Evolutionary conservation across 139 green algal genomes (phyloP).

Genomic region (Tetradesmus obliquus): DNA sequence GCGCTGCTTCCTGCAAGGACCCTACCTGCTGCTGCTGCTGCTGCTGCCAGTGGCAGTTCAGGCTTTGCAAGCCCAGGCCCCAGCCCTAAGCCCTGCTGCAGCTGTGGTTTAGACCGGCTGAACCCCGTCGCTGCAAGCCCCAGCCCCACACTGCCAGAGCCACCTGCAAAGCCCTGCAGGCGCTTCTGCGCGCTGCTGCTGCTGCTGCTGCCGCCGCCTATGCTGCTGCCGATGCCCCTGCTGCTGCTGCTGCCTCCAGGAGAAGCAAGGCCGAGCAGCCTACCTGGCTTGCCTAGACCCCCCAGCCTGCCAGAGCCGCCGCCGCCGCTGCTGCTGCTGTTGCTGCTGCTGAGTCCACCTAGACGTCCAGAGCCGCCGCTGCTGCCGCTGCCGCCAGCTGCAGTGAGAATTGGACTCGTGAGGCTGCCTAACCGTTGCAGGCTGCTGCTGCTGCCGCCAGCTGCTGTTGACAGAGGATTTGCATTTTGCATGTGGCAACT

Average conservation of each 20-base stretch:
- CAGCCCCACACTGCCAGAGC: not conserved
- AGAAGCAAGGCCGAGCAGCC: not conserved
- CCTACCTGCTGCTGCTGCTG: not conserved
- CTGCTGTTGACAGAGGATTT: not conserved
- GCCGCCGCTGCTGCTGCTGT: slow-evolving; percentile 14
- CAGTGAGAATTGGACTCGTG: not conserved
- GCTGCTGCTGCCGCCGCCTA: not conserved
- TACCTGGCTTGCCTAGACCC: not conserved
- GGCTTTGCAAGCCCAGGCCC: not conserved
- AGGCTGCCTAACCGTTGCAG: not conserved
- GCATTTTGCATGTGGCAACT: too few species aligned
- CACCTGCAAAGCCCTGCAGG: not conserved
- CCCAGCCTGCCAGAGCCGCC: not conserved
- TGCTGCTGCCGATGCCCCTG: not conserved
- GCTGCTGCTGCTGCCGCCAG: not conserved
- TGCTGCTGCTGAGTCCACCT: not conserved
- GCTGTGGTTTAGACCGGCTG: not conserved
- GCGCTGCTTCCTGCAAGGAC: not conserved
- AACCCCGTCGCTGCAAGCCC: not conserved
- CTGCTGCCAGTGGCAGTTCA: not conserved
- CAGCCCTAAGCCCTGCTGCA: not conserved
- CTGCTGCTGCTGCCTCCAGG: not conserved
- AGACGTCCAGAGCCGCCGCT: not conserved
- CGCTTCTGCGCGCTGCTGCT: slow-evolving; percentile 1
- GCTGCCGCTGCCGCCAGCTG: not conserved